phyloP scores from a whole-genome alignment of 805 yeast genomes.

The Candida sphagnicola region DNA sequence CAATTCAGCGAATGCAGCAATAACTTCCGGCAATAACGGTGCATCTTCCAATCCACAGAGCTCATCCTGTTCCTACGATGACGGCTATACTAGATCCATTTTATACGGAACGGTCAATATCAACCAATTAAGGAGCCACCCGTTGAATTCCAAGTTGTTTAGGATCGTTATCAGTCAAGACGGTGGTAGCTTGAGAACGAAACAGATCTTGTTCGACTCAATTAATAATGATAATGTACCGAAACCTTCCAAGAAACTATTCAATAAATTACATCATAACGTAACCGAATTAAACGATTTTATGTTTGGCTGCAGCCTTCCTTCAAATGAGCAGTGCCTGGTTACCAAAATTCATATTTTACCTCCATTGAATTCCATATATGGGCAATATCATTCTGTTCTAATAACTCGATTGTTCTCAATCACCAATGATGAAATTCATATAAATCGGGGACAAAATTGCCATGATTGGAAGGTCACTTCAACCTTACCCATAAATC shows the following conservation, averaged over 20 bases:
- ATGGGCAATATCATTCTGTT: slow-evolving; percentile 30
- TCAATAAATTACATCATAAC: slow-evolving; percentile 31
- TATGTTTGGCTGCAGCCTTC: slow-evolving; percentile 57
- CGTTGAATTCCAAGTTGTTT: slow-evolving; percentile 28
- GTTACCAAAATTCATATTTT: slow-evolving; percentile 46
- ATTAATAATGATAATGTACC: neutral
- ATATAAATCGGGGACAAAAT: slow-evolving; percentile 1
- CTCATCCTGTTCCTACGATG: slow-evolving; percentile 32
- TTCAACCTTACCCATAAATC: slow-evolving; percentile 33
- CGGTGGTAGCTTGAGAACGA: slow-evolving; percentile 43
- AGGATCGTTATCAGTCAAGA: slow-evolving; percentile 49
- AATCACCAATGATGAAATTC: slow-evolving; percentile 26
- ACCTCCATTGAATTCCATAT: slow-evolving; percentile 37
- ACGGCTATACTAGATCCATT: slow-evolving; percentile 41
- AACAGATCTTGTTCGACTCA: slow-evolving; percentile 49
- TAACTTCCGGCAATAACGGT: slow-evolving; percentile 5
- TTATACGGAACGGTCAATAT: slow-evolving; percentile 40
- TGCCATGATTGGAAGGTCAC: slow-evolving; percentile 36
- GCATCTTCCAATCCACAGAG: slow-evolving; percentile 1
- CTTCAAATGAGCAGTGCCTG: slow-evolving; percentile 41
- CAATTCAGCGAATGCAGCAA: slow-evolving; percentile 1
- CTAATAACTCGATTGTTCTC: slow-evolving; percentile 45
- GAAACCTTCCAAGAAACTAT: slow-evolving; percentile 8
- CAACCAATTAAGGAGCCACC: slow-evolving; percentile 22
- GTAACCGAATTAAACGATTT: slow-evolving; percentile 44